phyloP scores from a whole-genome alignment of 495 filamentous ascomycete species.

The Aspergillus indologenus region DNA sequence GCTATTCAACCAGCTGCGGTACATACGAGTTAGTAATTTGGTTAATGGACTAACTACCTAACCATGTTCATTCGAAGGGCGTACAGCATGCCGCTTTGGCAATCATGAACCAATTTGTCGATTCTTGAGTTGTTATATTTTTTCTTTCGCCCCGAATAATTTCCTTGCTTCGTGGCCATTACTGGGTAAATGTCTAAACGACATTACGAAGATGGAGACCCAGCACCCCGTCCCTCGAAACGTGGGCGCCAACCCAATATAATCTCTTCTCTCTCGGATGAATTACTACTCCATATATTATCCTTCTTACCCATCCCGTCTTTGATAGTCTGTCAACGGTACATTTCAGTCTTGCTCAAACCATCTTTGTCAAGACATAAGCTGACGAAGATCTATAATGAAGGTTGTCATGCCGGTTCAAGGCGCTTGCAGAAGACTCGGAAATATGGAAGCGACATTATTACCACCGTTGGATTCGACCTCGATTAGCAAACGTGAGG shows the following conservation, averaged over 20 bases:
- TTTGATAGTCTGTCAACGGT: slow-evolving; percentile 68
- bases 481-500: slow-evolving; percentile 67
- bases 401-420: slow-evolving; percentile 75
- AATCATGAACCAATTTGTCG: no score
- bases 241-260: slow-evolving; percentile 28
- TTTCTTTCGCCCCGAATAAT: no score
- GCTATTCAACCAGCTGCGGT: no score
- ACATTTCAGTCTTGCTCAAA: slow-evolving; percentile 13
- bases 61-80: no score
- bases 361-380: not conserved
- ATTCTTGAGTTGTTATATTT: no score
- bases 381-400: slow-evolving; percentile 8
- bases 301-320: slow-evolving; percentile 68
- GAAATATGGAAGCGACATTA: slow-evolving; percentile 91
- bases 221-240: slow-evolving; percentile 28
- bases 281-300: slow-evolving; percentile 81
- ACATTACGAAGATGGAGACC: slow-evolving; percentile 21
- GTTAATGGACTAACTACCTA: no score
- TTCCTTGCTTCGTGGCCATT: no score
- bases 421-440: slow-evolving; percentile 71
- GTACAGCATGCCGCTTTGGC: no score
- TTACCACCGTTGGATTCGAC: slow-evolving; percentile 83
- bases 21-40: not conserved
- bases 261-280: slow-evolving; percentile 69
- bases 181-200: slow-evolving; percentile 47